Percentiles rank a stretch among this genome's conserved stretches.
Conservation (phyloP, 139 green algal genomes). For the Chlamydomonas applanata region DNA sequence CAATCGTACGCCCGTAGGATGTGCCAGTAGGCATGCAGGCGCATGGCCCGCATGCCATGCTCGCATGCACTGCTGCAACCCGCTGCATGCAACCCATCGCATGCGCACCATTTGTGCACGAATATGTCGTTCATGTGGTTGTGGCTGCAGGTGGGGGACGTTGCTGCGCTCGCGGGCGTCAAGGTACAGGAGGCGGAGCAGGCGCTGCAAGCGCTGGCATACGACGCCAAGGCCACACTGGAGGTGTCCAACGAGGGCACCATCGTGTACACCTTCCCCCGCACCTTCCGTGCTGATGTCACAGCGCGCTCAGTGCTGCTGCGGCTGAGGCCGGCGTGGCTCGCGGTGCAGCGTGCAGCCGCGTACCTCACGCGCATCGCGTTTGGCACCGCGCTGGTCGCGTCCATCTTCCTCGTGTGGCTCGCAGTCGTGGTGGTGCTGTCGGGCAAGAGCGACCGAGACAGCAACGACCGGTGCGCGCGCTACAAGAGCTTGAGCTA, state of each 20-base stretch:
- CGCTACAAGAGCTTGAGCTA: no score
- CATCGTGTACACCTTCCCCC: constrained; percentile 82
- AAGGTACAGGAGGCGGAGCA: constrained; percentile 66
- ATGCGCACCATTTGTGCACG: no score
- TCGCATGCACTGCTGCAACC: no score
- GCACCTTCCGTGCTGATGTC: constrained; percentile 63
- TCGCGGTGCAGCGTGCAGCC: constrained; percentile 22
- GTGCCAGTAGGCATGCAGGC: no score
- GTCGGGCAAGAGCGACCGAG: constrained; percentile 34
- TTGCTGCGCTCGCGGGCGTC: constrained; percentile 63
- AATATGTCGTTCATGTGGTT: no score
- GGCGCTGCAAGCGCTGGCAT: constrained; percentile 81
- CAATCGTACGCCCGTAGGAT: no score
- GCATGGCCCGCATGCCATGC: no score
- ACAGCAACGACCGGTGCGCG: constrained; percentile 25
- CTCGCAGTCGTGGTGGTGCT: constrained; percentile 73
- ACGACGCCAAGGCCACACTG: constrained; percentile 70
- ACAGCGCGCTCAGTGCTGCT: constrained; percentile 58
- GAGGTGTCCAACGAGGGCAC: constrained; percentile 87
- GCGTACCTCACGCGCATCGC: constrained; percentile 68
- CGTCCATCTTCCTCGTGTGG: constrained; percentile 76
- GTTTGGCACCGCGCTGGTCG: constrained; percentile 88
- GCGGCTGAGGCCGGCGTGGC: constrained; percentile 50
- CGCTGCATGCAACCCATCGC: no score
- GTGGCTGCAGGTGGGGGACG: constrained; percentile 59